Conservation (phyloP, 2,329 filamentous ascomycete genomes). For the Aspergillus tubingensis region DNA sequence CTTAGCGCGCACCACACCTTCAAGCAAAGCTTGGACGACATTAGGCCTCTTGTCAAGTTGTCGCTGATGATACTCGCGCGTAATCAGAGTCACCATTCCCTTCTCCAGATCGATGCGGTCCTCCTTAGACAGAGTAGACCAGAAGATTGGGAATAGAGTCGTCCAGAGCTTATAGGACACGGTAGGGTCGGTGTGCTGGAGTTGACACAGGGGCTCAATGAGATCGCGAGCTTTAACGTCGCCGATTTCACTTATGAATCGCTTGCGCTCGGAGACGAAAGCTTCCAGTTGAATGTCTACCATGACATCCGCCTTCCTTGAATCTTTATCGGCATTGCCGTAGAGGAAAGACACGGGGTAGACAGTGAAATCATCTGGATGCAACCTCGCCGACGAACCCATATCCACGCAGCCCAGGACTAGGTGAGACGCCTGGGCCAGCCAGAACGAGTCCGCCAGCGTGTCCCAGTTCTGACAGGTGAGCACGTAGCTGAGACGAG, state of each 20-base stretch:
- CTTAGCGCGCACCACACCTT: slow-evolving; percentile 79
- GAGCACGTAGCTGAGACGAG: slow-evolving; percentile 84
- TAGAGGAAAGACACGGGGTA: slow-evolving; percentile 74
- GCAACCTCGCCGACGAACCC: slow-evolving; percentile 74
- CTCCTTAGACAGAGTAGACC: slow-evolving; percentile 83
- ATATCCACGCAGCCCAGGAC: slow-evolving; percentile 89
- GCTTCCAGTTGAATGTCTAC: slow-evolving; percentile 79
- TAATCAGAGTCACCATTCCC: slow-evolving; percentile 84
- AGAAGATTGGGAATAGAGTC: slow-evolving; percentile 86
- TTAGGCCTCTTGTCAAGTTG: slow-evolving; percentile 96
- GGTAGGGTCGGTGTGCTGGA: slow-evolving; percentile 84
- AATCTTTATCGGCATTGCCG: slow-evolving; percentile 71
- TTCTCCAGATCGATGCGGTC: slow-evolving; percentile 89
- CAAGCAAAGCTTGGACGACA: slow-evolving; percentile 87
- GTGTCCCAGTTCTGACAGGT: slow-evolving; percentile 96
- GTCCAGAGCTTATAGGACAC: slow-evolving; percentile 91
- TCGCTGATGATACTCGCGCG: slow-evolving; percentile 91
- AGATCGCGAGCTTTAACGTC: slow-evolving; percentile 87
- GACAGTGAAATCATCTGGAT: slow-evolving; percentile 80
- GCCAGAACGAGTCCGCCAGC: slow-evolving; percentile 91
- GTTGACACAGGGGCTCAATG: slow-evolving; percentile 83
- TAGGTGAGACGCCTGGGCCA: slow-evolving; percentile 90
- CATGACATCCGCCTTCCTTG: slow-evolving; percentile 64
- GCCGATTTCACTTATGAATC: slow-evolving; percentile 80
- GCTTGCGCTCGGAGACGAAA: slow-evolving; percentile 74